phyloP scores from a whole-genome alignment of 208 protist genomes.

The Acanthamoeba divionensis region DNA sequence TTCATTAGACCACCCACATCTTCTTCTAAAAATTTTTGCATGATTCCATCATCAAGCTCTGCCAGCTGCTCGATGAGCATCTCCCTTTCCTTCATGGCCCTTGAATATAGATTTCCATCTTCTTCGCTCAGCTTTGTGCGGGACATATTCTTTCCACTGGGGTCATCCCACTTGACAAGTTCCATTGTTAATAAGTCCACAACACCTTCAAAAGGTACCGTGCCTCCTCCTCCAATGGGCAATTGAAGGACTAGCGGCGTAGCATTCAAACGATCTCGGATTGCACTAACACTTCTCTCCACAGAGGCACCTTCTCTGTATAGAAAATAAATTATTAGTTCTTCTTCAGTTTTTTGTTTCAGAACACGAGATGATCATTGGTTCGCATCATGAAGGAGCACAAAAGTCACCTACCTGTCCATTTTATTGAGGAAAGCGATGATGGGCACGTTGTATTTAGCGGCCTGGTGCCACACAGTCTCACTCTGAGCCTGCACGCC shows the following conservation, averaged over 20 bases:
- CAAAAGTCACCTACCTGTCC: slow-evolving; percentile 87
- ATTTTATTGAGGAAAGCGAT: slow-evolving; percentile 94
- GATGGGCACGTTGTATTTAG: slow-evolving; percentile 77
- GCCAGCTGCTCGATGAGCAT: slow-evolving; percentile 63
- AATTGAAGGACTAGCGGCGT: slow-evolving; percentile 86
- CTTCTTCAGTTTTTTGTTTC: no score
- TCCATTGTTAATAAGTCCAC: slow-evolving; percentile 86
- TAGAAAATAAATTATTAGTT: no score
- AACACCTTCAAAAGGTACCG: slow-evolving; percentile 82
- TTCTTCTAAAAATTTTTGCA: slow-evolving; percentile 61
- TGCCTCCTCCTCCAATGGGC: slow-evolving; percentile 79
- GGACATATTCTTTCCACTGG: slow-evolving; percentile 79
- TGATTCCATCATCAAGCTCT: slow-evolving; percentile 67
- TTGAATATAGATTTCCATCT: background rate
- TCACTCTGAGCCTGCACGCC: slow-evolving; percentile 87
- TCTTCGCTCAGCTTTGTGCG: slow-evolving; percentile 76
- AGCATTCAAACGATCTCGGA: slow-evolving; percentile 83
- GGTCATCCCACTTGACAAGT: slow-evolving; percentile 77
- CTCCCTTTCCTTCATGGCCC: slow-evolving; percentile 5
- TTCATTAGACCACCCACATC: no score
- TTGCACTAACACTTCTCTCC: slow-evolving; percentile 77
- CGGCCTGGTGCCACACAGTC: slow-evolving; percentile 58
- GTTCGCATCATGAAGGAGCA: background rate
- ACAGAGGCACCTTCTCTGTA: slow-evolving; percentile 78
- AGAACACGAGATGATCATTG: background rate